Conservation (phyloP, 78 protist genomes). For the Ministeria vibrans region DNA sequence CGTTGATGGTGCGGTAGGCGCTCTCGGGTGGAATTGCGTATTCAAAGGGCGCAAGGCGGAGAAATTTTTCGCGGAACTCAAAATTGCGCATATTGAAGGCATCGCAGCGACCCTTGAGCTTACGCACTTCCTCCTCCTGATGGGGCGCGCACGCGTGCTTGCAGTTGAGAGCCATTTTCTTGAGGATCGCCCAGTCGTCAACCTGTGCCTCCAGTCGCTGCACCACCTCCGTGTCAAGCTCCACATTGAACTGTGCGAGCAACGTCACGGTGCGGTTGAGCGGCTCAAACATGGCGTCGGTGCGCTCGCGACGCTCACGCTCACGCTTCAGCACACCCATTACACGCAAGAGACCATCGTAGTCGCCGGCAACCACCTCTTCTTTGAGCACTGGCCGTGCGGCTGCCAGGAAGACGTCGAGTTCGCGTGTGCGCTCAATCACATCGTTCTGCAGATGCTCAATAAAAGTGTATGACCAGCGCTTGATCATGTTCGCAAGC, state of each 20-base stretch:
- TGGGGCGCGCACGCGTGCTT: slow-evolving; percentile 20
- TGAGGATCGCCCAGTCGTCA: slow-evolving; percentile 2
- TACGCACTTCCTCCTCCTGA: slow-evolving; percentile 45
- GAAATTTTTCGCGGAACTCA: slow-evolving; percentile 20
- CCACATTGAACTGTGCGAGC: slow-evolving; percentile 25
- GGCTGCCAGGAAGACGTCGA: not conserved
- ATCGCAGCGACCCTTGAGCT: slow-evolving; percentile 16
- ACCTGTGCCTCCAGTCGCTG: slow-evolving; percentile 18
- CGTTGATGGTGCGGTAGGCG: slow-evolving; percentile 40
- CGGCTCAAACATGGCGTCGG: slow-evolving; percentile 35
- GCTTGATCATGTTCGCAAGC: slow-evolving; percentile 5
- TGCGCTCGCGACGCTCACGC: slow-evolving; percentile 16
- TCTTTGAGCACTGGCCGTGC: not conserved
- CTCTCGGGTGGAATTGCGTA: not conserved
- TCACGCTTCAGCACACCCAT: slow-evolving; percentile 33
- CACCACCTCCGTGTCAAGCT: slow-evolving; percentile 7
- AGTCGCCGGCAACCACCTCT: slow-evolving; percentile 25
- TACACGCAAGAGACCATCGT: slow-evolving; percentile 20
- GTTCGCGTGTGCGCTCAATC: not conserved
- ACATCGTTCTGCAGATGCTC: slow-evolving; percentile 14
- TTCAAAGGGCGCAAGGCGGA: not conserved
- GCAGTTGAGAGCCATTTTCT: not conserved
- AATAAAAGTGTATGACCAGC: slow-evolving; percentile 39
- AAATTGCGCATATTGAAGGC: slow-evolving; percentile 15
- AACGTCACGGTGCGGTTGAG: slow-evolving; percentile 22